phyloP scores from a whole-genome alignment of 345 rosid genomes.

The Salix arbutifolia region DNA sequence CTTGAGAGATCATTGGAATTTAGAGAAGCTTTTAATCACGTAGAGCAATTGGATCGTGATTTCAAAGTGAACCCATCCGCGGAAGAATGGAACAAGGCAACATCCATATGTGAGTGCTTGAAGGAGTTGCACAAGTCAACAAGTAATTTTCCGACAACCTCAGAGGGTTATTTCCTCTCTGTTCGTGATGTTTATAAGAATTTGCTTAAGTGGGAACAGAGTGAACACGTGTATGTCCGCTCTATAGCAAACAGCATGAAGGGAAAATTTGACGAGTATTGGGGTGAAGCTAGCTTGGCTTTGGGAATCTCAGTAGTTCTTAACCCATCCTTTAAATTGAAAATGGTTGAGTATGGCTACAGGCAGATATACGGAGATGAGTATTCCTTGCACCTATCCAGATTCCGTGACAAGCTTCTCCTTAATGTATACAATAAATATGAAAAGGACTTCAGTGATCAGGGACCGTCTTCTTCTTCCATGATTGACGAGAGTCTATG shows the following conservation, averaged over 20 bases:
- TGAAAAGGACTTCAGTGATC: not conserved
- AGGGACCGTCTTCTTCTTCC: not conserved
- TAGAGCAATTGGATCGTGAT: not conserved
- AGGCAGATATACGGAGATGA: not conserved
- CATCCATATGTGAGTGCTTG: not conserved
- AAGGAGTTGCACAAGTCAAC: not conserved
- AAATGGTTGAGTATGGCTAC: not conserved
- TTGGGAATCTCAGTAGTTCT: not conserved
- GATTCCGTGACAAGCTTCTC: accelerated
- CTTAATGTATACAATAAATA: not conserved
- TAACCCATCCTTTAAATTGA: not conserved
- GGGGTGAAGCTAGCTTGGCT: not conserved
- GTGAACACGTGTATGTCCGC: not conserved
- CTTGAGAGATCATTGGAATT: not conserved
- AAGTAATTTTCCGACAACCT: not conserved
- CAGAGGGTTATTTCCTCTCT: not conserved
- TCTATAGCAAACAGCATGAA: not conserved
- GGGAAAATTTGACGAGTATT: not conserved
- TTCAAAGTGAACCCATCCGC: not conserved
- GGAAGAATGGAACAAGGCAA: not conserved
- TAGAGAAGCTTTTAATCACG: not conserved
- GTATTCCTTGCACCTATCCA: not conserved
- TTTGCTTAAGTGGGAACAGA: not conserved
- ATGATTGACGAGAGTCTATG: not conserved
- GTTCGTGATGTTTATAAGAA: not conserved